Base-by-base conservation (phyloP, 306 rosid species). In the Quillaja saponaria region DNA sequence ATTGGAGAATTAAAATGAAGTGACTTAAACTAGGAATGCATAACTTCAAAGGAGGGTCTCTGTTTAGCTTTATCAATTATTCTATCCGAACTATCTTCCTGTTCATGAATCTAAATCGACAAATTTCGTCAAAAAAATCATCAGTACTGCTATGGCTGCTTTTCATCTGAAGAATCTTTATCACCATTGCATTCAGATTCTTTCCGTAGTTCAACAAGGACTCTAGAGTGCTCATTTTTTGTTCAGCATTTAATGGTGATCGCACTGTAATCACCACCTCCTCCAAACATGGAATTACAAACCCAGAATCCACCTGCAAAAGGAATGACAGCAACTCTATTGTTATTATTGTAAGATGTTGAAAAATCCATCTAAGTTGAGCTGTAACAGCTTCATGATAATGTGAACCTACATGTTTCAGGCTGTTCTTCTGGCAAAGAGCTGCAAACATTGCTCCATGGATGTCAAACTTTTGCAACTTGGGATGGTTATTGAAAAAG, bases 391-490 rank as follows among this genome's bases (percentile, higher is more conserved):
- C 68, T 17, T 42, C 25, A 3, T 50, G 58, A n/a, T 10, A 31
- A 11, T 11, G 49, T 61, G 55, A 61, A 69, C 80, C 69, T 74
- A 94, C 99, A 57, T 83, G 87, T 72, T 75, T 87, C 63, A 94
- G 76, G 71, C 95, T 89, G 77, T 89, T 89, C 76, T 78, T 94
- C 73, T 89, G 99, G 76, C 97, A 94, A 60, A 94, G 91, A 9
- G 99, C 97, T 40, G 99, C 99, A 77, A 94, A 89, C 99, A 94
- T 85, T 62, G 99, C 99, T 76, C 99, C 99, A 66, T 94, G 99
- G 38, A 89, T 68, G 38, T 94, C 97, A 34, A 94, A 89, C 76
- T 67, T 87, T 57, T 58, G 76, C 53, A 94, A 71, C 77, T 71
- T 87, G 33, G 87, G 95, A 82, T 94, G 96, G 61, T 73, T 83